phyloP scores from a whole-genome alignment of 371 early-diverging fungal genomes.

The Phascolomyces articulosus region DNA sequence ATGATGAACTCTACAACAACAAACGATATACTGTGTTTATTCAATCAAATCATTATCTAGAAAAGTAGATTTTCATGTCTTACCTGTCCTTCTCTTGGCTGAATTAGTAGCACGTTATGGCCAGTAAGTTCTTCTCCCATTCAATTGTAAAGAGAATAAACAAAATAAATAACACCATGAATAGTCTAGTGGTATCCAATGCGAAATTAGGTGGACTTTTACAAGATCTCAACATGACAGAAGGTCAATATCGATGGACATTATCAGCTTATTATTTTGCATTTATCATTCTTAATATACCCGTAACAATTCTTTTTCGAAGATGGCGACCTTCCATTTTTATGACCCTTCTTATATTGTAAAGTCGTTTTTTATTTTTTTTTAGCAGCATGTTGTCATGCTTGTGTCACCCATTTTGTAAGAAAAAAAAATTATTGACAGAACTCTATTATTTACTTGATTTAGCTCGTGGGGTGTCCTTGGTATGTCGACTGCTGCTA shows the following conservation, averaged over 20 bases:
- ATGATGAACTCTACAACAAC: neutral
- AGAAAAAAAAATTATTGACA: no score
- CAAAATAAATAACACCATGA: no score
- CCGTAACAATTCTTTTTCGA: constrained; percentile 38
- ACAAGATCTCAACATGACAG: constrained; percentile 28
- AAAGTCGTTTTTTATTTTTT: constrained; percentile 8
- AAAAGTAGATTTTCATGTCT: constrained; percentile 3
- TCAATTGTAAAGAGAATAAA: no score
- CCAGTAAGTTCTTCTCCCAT: constrained; percentile 6
- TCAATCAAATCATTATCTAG: neutral
- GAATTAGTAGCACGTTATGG: constrained; percentile 6
- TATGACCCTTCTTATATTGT: constrained; percentile 29
- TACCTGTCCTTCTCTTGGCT: constrained; percentile 1
- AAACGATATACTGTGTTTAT: no score
- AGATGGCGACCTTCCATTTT: constrained; percentile 19
- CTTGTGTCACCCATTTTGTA: no score
- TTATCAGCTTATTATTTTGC: constrained; percentile 24
- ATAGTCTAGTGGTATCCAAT: constrained; percentile 18
- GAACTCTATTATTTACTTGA: neutral
- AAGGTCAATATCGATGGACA: constrained; percentile 22
- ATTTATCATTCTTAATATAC: constrained; percentile 38
- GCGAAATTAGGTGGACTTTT: constrained; percentile 41
- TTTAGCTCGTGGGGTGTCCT: constrained; percentile 33
- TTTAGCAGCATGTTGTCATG: neutral
- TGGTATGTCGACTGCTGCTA: constrained; percentile 27